These are phyloP conservation scores for Phytophthora syringae DNA, from an alignment of 352 stramenopile genomes.

Conservation along the genomic window DNA sequence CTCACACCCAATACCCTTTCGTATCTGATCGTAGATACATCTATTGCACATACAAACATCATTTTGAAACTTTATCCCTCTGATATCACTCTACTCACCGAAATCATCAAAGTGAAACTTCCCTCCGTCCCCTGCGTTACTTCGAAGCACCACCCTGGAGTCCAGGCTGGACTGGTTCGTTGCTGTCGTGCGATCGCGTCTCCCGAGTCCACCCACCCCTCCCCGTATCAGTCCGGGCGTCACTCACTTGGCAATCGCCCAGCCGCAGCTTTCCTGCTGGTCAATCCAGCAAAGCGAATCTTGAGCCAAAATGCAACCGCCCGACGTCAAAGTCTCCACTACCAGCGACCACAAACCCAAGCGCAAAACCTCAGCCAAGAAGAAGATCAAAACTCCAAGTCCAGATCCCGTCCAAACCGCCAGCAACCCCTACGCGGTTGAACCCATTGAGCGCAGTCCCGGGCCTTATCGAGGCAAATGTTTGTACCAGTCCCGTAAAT, in stretches of 20 bases:
- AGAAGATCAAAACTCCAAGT: constrained; percentile 1
- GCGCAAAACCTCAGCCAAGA: constrained; percentile 5
- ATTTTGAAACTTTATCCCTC: too few relatives aligned
- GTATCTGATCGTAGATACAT: background rate
- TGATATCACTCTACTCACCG: background rate
- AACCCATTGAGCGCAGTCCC: constrained; percentile 4
- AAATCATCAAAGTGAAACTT: background rate
- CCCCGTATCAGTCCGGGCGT: constrained; percentile 30
- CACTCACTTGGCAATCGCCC: constrained; percentile 32
- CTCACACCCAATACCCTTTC: background rate
- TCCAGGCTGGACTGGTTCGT: constrained; percentile 21
- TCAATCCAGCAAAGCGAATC: background rate
- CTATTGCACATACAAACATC: too few relatives aligned
- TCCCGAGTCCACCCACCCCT: constrained; percentile 22
- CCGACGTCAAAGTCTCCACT: constrained; percentile 13
- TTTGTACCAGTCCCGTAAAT: constrained; percentile 82
- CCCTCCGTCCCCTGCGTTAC: background rate
- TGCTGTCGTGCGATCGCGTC: constrained; percentile 22
- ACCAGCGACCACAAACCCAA: constrained; percentile 2
- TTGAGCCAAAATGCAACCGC: constrained; percentile 20
- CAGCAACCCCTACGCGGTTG: background rate
- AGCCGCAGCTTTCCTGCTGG: background rate
- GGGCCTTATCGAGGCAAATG: constrained; percentile 66
- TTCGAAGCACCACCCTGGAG: too few relatives aligned
- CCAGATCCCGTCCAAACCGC: background rate